Evolutionary conservation across 2,329 filamentous ascomycete species (phyloP), one percentile per base, ranked within the genome.

Genomic region (Cladosporium sphaerospermum): DNA sequence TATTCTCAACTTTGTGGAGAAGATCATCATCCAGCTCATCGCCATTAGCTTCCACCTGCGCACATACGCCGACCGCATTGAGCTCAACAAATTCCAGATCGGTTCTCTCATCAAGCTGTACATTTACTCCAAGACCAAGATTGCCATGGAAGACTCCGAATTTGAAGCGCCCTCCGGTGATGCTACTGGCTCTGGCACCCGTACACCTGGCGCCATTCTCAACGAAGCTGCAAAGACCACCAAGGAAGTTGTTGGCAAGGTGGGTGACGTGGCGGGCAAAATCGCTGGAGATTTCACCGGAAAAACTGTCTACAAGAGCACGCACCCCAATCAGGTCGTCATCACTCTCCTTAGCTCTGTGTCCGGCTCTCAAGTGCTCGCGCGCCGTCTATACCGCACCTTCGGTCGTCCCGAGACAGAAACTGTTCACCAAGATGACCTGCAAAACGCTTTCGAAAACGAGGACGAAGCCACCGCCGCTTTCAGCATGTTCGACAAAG

Each of bases 221-320:
- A 78, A 75, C n/a, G 77, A 80, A 49, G 84, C 83, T 2, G 83
- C 88, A 51, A 82, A 85, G 60, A 88, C 85, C 57, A 90, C 89
- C 13, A 84, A 84, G 37, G 80, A 85, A 45, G 88, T 84, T 1
- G 79, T 90, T 64, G 86, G 79, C 67, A 91, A 86, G 67, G 86
- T 96, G 52, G 89, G 89, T 37, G 87, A 93, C 64, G 83, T 95
- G 19, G 89, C 91, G 23, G 89, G 86, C 33, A 87, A 85, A 53
- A 84, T 96, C 40, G 91, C 90, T 9, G 91, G 90, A 13, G 92
- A 97, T 66, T 92, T 97, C 62, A 95, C 92, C 3, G 92, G 92
- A 23, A 84, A 83, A 55, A 71, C 76, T 55, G 75, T 84, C 11
- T 80, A 80, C 19, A 81, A 80, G 56, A 87, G 83, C 66, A 88